Conservation (phyloP, 2,329 filamentous ascomycete species). For the Phyllosticta paracitricarpa region DNA sequence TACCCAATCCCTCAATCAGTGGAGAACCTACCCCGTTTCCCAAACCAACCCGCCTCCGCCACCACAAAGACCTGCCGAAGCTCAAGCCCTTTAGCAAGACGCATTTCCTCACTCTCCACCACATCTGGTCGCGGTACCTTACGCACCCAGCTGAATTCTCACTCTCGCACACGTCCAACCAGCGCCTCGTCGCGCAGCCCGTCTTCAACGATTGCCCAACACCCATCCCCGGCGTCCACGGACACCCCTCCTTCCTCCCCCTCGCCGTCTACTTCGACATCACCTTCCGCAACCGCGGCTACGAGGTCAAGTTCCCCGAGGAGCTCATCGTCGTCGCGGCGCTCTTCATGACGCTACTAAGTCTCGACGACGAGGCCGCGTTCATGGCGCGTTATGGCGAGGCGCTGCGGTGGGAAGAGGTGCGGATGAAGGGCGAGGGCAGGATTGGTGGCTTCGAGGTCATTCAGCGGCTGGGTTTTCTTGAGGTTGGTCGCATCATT, state of each 20-base stretch:
- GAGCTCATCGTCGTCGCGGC: slow-evolving; percentile 23
- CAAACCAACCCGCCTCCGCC: neutral
- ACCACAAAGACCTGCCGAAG: slow-evolving; percentile 22
- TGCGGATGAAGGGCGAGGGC: neutral
- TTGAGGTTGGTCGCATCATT: neutral
- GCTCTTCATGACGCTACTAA: slow-evolving; percentile 8
- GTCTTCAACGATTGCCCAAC: neutral
- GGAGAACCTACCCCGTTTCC: neutral
- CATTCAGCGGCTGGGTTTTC: neutral
- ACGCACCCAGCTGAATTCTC: slow-evolving; percentile 24
- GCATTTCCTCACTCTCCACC: slow-evolving; percentile 29
- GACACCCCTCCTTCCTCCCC: neutral
- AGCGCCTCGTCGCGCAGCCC: slow-evolving; percentile 16
- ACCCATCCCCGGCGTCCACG: neutral
- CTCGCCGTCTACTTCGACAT: slow-evolving; percentile 4
- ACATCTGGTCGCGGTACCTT: slow-evolving; percentile 24
- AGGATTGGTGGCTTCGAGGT: neutral
- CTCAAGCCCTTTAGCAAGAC: slow-evolving; percentile 31
- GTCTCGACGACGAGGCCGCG: slow-evolving; percentile 1
- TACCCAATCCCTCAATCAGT: slow-evolving; percentile 19
- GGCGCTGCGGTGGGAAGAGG: neutral
- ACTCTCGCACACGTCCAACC: slow-evolving; percentile 18
- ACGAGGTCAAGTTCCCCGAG: slow-evolving; percentile 23
- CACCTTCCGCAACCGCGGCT: slow-evolving; percentile 19
- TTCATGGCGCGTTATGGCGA: neutral